Evolutionary conservation across 2,329 filamentous ascomycete species (phyloP).

Genomic region (Fusarium chaquense): DNA sequence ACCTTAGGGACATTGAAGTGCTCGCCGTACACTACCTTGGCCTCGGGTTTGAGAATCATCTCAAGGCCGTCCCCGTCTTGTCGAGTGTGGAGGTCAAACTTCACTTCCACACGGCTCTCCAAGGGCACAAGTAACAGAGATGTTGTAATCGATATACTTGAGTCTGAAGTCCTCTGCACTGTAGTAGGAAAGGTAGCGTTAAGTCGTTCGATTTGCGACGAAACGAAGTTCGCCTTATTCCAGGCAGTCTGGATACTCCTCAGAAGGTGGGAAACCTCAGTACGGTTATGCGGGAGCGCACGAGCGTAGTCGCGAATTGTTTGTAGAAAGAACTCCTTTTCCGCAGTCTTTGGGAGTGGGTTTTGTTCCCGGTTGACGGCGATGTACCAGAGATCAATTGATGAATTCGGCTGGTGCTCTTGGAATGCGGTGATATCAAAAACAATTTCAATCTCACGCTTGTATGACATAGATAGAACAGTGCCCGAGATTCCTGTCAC

Average conservation of each 20-base stretch:
- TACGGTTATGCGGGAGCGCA: slow-evolving; percentile 68
- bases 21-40: slow-evolving; percentile 80
- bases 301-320: slow-evolving; percentile 77
- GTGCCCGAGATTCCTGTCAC: slow-evolving; percentile 73
- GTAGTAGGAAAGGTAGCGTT: slow-evolving; percentile 74
- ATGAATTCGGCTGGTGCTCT: slow-evolving; percentile 58
- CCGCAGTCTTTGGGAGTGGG: slow-evolving; percentile 68
- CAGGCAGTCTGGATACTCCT: slow-evolving; percentile 71
- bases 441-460: slow-evolving; percentile 77
- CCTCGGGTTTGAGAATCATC: slow-evolving; percentile 65
- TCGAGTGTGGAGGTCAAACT: slow-evolving; percentile 65
- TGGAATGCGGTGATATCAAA: slow-evolving; percentile 76
- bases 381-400: slow-evolving; percentile 78
- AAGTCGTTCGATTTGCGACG: slow-evolving; percentile 71
- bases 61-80: slow-evolving; percentile 63
- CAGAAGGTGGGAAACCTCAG: slow-evolving; percentile 69
- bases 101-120: slow-evolving; percentile 75
- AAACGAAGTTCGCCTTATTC: slow-evolving; percentile 71
- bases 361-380: slow-evolving; percentile 67
- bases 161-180: slow-evolving; percentile 73
- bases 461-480: slow-evolving; percentile 79
- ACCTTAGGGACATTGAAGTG: slow-evolving; percentile 81
- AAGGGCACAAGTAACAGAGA: slow-evolving; percentile 73
- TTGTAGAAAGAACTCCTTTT: slow-evolving; percentile 81
- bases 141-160: slow-evolving; percentile 70